Percentiles rank a stretch among this genome's conserved stretches.
Conservation (phyloP, 176 grass and related monocot species). For the Carex scoparia region DNA sequence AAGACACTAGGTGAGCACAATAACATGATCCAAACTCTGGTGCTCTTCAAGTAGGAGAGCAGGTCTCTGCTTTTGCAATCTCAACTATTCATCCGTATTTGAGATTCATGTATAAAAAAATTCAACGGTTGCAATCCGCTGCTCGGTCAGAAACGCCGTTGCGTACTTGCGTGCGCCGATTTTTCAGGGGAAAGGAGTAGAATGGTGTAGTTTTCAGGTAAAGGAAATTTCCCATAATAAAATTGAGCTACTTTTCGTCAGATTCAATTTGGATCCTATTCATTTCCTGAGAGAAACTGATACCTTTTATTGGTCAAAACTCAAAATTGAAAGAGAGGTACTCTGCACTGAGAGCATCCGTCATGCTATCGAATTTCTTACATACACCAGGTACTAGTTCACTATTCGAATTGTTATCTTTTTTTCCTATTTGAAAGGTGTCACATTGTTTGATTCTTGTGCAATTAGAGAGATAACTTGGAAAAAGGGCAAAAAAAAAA, state of each 20-base stretch:
- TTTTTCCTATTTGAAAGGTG: background rate
- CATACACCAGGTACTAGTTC: background rate
- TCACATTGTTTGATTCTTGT: conserved; percentile 3
- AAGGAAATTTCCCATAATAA: background rate
- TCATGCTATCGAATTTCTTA: background rate
- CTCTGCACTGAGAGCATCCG: background rate
- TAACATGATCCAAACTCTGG: no score
- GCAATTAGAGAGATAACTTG: background rate
- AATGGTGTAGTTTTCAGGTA: background rate
- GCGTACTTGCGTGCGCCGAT: background rate
- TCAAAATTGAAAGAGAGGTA: background rate
- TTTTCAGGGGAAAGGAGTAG: background rate
- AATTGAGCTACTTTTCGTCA: background rate
- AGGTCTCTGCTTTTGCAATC: no score
- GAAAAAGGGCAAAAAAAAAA: background rate
- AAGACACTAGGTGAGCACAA: no score
- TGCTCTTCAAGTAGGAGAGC: no score
- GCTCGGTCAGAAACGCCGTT: no score
- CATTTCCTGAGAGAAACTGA: background rate
- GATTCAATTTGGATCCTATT: background rate
- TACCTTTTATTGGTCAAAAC: background rate
- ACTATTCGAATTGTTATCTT: background rate
- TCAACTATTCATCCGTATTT: no score
- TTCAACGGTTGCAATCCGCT: no score
- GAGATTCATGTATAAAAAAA: no score